Conservation (phyloP, 768 basidiomycete species). For the Royoungia palumana region DNA sequence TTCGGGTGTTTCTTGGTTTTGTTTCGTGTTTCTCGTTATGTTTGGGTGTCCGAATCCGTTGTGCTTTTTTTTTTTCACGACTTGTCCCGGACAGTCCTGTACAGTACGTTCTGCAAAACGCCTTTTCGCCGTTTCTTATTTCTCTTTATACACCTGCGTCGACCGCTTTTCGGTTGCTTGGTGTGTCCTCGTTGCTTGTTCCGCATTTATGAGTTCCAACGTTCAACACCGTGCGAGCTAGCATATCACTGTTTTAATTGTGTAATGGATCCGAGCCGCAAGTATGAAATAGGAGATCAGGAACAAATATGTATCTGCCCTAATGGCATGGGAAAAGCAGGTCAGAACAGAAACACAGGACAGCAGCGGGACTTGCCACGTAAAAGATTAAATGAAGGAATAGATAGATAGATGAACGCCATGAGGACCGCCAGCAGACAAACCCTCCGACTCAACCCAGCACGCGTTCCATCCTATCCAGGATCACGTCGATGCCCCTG, state of each 20-base stretch:
- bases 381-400: too few relatives aligned
- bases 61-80: neutral
- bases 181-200: slow-evolving; percentile 10
- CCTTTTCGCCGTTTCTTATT: slow-evolving; percentile 28
- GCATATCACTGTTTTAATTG: slow-evolving; percentile 18
- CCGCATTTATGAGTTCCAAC: neutral
- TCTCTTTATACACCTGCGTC: slow-evolving; percentile 28
- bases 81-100: slow-evolving; percentile 18
- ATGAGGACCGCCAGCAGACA: too few relatives aligned
- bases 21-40: slow-evolving; percentile 2
- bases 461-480: slow-evolving; percentile 66
- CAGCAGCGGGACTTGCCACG: too few relatives aligned
- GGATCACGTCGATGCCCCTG: slow-evolving; percentile 55
- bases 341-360: neutral
- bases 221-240: slow-evolving; percentile 1
- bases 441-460: slow-evolving; percentile 22
- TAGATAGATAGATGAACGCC: too few relatives aligned
- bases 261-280: neutral
- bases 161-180: neutral
- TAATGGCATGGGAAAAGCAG: neutral
- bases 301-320: neutral
- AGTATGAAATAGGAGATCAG: neutral
- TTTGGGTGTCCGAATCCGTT: neutral
- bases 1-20: slow-evolving; percentile 1
- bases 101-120: slow-evolving; percentile 18